These are phyloP conservation scores for Asterophora lycoperdoides DNA, from an alignment of 768 basidiomycete genomes.

Conservation along the genomic window DNA sequence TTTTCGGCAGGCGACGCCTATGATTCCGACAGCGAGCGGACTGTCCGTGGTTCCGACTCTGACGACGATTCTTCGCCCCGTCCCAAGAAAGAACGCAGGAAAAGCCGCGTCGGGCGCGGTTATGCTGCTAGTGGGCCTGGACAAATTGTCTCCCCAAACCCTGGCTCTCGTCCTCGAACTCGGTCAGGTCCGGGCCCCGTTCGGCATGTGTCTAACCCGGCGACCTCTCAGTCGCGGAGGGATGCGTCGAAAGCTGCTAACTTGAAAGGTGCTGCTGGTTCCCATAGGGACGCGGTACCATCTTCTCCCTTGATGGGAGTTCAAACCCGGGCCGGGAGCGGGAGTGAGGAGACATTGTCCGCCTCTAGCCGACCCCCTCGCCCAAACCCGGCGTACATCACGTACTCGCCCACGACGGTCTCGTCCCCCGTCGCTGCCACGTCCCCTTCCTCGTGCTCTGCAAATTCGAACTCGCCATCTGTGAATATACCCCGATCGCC, in stretches of 20 bases:
- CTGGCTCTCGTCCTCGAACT: background rate
- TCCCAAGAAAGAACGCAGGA: constrained; percentile 9
- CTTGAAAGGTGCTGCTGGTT: background rate
- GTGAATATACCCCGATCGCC: too few relatives aligned
- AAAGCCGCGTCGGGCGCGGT: background rate
- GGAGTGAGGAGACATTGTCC: background rate
- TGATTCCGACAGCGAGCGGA: constrained; percentile 13
- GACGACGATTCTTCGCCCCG: constrained; percentile 2
- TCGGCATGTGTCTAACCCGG: background rate
- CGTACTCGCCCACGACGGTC: constrained; percentile 2
- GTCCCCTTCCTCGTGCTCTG: too few relatives aligned
- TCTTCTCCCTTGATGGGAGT: background rate
- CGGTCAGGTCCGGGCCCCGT: background rate
- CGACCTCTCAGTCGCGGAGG: background rate
- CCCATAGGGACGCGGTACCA: too few relatives aligned
- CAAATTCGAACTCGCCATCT: too few relatives aligned
- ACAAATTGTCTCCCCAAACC: background rate
- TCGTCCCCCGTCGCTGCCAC: background rate
- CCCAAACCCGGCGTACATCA: constrained; percentile 11
- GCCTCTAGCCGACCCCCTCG: background rate
- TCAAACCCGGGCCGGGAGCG: background rate
- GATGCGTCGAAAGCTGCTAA: background rate
- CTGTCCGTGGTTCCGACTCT: constrained; percentile 9
- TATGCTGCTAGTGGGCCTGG: background rate
- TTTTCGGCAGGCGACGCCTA: constrained; percentile 13